Base-by-base conservation (phyloP, 139 green algal species). In the Coccomyxa sp. region DNA sequence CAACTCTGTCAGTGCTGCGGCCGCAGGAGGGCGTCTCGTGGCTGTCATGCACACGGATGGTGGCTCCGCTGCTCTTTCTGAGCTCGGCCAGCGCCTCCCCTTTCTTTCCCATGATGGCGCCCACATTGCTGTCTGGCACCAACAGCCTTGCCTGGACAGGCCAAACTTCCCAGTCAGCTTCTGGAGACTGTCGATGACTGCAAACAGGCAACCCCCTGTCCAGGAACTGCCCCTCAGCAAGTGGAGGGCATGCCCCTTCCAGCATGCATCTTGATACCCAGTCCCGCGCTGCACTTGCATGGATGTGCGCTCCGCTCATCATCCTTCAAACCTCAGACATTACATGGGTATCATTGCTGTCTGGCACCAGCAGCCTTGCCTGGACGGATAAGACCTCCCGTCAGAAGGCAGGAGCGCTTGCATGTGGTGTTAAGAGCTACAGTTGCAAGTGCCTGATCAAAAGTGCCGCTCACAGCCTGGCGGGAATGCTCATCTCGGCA, bases 21-120 rank as follows among this genome's bases (percentile, higher is more conserved):
- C 33, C 14, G 34, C 16, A 74, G 3, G 1, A 0, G 12, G 69
- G 16, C 33, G 22, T 0, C 10, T 81, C 73, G 34, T 71, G 40
- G 39, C 70, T 64, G 38, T 55, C 69, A n/a, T 71, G 34, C 29
- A 81, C 69, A 22, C 69, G 72, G 40, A 81, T 73, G 68, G 50
- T 76, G 68, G 68, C 68, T 0, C 77, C 77, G 33, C 68, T 81
- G 14, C 22, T 24, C 18, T 35, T 24, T 36, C 77, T 27, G 0
- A 81, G 39, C 27, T 74, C 39, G 34, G 39, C 54, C n/a, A 81
- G 50, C 31, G 76, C 55, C 8, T 33, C 68, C 9, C 77, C 77
- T 2, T 44, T 39, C 34, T 81, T 76, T 40, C 77, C 77, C 37
- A 81, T 68, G 8, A 81, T 40, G 39, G 68, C 76, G 22, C 77